Evolutionary conservation across 805 yeast species (phyloP).

Genomic region (Candida silvatica): DNA sequence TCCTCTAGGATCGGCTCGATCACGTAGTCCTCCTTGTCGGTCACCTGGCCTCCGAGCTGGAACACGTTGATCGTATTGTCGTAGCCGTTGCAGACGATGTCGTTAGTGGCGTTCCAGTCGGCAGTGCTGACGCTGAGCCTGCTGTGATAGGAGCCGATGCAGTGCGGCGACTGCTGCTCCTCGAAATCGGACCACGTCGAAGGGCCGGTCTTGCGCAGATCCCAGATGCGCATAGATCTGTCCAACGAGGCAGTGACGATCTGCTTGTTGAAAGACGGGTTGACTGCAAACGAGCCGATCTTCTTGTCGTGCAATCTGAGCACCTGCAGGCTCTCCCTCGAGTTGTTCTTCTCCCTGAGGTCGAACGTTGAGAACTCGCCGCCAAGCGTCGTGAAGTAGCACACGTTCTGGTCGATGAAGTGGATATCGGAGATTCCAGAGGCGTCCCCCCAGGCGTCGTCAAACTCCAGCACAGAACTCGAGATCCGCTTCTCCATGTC

Average conservation of each 20-base stretch:
- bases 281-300: constrained; percentile 80
- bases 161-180: constrained; percentile 35
- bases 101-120: constrained; percentile 66
- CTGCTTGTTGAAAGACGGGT: constrained; percentile 57
- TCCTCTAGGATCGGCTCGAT: constrained; percentile 11
- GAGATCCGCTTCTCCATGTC: constrained; percentile 58
- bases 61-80: constrained; percentile 78
- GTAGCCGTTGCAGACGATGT: constrained; percentile 86
- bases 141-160: constrained; percentile 56
- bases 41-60: constrained; percentile 33
- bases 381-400: constrained; percentile 67
- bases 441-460: constrained; percentile 43
- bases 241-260: constrained; percentile 88
- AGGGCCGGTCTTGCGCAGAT: constrained; percentile 45
- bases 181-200: constrained; percentile 55
- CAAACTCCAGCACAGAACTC: constrained; percentile 49
- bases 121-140: constrained; percentile 77
- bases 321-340: constrained; percentile 21
- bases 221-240: constrained; percentile 82
- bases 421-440: constrained; percentile 72
- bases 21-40: constrained; percentile 9
- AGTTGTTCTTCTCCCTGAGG: constrained; percentile 32
- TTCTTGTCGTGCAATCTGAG: constrained; percentile 77
- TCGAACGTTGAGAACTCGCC: constrained; percentile 81
- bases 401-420: constrained; percentile 43